Conservation (phyloP, 768 basidiomycete genomes). For the Agrocybe chaxingu region DNA sequence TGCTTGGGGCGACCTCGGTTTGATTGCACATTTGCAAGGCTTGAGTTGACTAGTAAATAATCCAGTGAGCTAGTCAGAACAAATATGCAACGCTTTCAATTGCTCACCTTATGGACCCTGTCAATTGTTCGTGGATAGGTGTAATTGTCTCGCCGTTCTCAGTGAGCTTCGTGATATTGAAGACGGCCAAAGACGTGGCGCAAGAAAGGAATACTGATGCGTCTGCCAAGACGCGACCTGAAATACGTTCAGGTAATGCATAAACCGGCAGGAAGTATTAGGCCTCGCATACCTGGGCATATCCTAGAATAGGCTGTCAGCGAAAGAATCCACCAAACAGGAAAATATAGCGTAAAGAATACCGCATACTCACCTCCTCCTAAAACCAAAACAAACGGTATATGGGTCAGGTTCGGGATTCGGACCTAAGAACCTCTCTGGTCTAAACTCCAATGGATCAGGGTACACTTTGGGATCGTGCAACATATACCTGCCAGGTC, state of each 20-base stretch:
- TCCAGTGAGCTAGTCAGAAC: neutral
- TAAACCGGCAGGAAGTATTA: neutral
- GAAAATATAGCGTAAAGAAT: neutral
- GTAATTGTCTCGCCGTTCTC: conserved; percentile 25
- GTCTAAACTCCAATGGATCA: conserved; percentile 43
- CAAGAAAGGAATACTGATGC: conserved; percentile 37
- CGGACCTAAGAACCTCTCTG: conserved; percentile 43
- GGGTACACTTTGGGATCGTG: conserved; percentile 33
- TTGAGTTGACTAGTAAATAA: conserved; percentile 32
- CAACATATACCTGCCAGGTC: conserved; percentile 30
- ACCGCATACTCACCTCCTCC: conserved; percentile 33
- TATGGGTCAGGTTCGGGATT: conserved; percentile 41
- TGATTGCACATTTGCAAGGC: conserved; percentile 37
- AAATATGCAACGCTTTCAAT: neutral
- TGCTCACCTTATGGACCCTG: conserved; percentile 43
- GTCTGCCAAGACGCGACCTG: conserved; percentile 37
- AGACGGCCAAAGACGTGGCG: conserved; percentile 39
- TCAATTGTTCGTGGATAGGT: conserved; percentile 35
- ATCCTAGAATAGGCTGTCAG: conserved; percentile 21
- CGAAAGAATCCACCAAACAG: neutral
- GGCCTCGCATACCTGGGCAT: conserved; percentile 25
- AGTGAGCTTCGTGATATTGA: conserved; percentile 31
- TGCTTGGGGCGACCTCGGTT: conserved; percentile 37
- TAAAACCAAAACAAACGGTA: conserved; percentile 50
- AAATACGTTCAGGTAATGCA: conserved; percentile 5